Conservation (phyloP, 441 rosid genomes). For the Kokia cookei region DNA sequence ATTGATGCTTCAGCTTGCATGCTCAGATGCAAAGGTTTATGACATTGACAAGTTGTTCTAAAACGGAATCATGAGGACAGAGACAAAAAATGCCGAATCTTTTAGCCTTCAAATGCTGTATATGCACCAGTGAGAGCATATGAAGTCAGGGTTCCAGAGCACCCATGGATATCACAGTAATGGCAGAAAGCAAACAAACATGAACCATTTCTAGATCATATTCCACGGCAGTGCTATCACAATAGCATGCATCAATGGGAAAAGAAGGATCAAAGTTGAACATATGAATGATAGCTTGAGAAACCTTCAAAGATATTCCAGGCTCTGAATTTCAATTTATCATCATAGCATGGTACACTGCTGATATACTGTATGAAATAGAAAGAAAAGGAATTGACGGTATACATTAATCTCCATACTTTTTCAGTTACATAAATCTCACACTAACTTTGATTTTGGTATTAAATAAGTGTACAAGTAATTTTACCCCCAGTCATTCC, state of each 20-base stretch:
- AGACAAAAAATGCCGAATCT: not conserved
- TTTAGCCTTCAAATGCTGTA: not conserved
- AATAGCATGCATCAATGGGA: not conserved
- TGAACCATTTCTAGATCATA: not conserved
- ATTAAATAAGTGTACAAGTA: not conserved
- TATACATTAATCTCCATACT: not conserved
- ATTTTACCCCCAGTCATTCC: conserved; percentile 8
- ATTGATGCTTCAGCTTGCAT: not conserved
- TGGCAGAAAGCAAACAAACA: not conserved
- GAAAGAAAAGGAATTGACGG: not conserved
- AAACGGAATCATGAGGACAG: not conserved
- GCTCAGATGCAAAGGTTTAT: not conserved
- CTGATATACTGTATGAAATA: not conserved
- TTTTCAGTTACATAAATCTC: not conserved
- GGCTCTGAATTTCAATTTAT: not conserved
- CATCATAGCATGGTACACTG: not conserved
- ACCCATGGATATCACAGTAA: not conserved
- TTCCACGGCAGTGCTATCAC: not conserved
- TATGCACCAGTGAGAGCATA: not conserved
- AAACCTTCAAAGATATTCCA: not conserved
- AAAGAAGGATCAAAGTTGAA: not conserved
- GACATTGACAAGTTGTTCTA: not conserved
- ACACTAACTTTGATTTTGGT: conserved; percentile 6
- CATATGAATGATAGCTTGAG: not conserved
- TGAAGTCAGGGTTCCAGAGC: not conserved